Percentiles rank a stretch among this genome's conserved stretches.
These are phyloP conservation scores for Exidia glandulosa DNA, from an alignment of 768 basidiomycete species.

Conservation along the genomic window DNA sequence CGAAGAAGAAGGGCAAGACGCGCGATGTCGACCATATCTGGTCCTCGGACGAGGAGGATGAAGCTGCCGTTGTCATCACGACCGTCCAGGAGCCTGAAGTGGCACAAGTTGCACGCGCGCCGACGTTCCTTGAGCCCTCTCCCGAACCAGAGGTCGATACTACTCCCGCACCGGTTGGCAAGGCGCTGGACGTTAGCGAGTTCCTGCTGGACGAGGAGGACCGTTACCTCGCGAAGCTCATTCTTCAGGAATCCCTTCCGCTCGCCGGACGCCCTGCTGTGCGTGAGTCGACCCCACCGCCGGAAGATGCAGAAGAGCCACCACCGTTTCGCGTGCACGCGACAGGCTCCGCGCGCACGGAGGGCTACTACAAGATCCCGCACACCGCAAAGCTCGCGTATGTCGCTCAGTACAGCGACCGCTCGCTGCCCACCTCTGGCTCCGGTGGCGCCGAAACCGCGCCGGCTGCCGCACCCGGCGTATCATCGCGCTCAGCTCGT, in stretches of 20 bases:
- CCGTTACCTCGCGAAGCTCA: slow-evolving; percentile 63
- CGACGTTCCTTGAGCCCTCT: background rate
- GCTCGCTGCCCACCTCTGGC: slow-evolving; percentile 34
- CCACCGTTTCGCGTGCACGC: slow-evolving; percentile 61
- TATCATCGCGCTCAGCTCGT: slow-evolving; percentile 79
- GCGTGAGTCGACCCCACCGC: slow-evolving; percentile 15
- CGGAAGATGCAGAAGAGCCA: slow-evolving; percentile 28
- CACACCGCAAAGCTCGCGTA: slow-evolving; percentile 86
- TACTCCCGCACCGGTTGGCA: slow-evolving; percentile 28
- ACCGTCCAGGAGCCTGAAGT: slow-evolving; percentile 40
- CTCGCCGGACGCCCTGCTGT: slow-evolving; percentile 16
- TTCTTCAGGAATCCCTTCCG: slow-evolving; percentile 20
- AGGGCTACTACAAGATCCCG: slow-evolving; percentile 93
- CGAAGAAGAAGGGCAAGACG: slow-evolving; percentile 30
- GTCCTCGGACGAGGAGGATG: slow-evolving; percentile 12
- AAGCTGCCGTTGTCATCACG: slow-evolving; percentile 42
- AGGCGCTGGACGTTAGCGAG: slow-evolving; percentile 41
- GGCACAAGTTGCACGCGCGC: slow-evolving; percentile 27
- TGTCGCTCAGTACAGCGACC: slow-evolving; percentile 76
- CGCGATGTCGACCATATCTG: background rate
- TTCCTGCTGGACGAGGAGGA: slow-evolving; percentile 82
- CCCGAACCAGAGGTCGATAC: no score
- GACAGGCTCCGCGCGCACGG: slow-evolving; percentile 82
- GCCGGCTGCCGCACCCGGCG: slow-evolving; percentile 41
- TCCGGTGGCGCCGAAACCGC: slow-evolving; percentile 20